Evolutionary conservation across 192 early-diverging fungal species (phyloP), one percentile per base, ranked within the genome.

Genomic region (Linnemannia elongata): DNA sequence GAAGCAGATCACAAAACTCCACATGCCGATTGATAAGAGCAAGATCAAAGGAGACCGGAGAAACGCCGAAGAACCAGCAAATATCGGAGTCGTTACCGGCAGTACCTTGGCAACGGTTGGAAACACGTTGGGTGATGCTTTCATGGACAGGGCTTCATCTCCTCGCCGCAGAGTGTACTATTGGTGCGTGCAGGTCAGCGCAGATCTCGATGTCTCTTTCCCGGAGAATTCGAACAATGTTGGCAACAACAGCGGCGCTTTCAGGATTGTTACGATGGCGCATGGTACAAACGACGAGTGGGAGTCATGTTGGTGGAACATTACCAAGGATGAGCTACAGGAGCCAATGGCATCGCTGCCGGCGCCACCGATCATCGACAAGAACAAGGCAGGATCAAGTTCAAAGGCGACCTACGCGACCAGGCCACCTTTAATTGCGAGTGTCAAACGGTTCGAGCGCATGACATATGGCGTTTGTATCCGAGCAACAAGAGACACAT

Each of bases 181-280:
- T 75, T 87, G 85, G 85, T 79, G 85, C 0, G 79, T 81, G 0
- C 79, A 87, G 41, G 85, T 87, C 20, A 85, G 68, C 44, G 76
- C 78, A 75, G 74, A 78, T 2, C n/a, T 85, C 24, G 82, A 84
- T 18, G 60, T 83, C 2, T 74, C 83, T 5, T 44, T 54, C 22
- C 60, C 74, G 0, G 22, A 30, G 12, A n/a, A 73, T n/a, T 24
- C 7, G 22, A 20, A 70, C 12, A 36, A 10, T 33, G 36, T 4
- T 5, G 22, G 0, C 36, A 72, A 24, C 45, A 44, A 47, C 35
- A 45, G 57, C 0, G 54, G 66, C 7, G 68, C 79, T 10, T 87
- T 87, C 63, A 77, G 79, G 52, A 81, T 87, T 20, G 79, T 87
- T 6, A 87, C 71, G 4, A 35, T 87, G 63, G 79, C 85, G 12